Evolutionary conservation across 768 basidiomycete genomes (phyloP), one percentile per base, ranked within the genome.

Genomic region (Austroboletus eburneus): DNA sequence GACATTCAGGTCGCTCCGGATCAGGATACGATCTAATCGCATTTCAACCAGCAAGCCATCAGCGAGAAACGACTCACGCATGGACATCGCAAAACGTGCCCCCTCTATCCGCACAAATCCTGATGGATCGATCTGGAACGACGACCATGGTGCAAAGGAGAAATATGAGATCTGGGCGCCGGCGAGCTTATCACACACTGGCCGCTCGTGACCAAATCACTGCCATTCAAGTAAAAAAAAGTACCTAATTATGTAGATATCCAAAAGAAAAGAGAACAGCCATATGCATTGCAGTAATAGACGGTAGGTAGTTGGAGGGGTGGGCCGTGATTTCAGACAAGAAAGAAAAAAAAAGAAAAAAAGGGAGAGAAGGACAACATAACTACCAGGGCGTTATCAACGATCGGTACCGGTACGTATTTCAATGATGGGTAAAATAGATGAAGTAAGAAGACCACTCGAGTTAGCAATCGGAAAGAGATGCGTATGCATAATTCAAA

Each of bases 81-180:
- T 91, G 81, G 27, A 92, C 80, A 62, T 94, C 92, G 58, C 90
- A 91, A 68, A 92, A 95, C 0, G 91, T 96, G 5, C 93, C 93
- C 29, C 92, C 92, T 67, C 91, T 73, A 65, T 93, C 91, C 7
- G 87, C 87, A 57, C 87, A 90, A 51, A 93, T 90, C 43, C 83
- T 78, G 48, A 92, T 84, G 12, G 89, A 92, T 55, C 76, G 78
- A 61, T 88, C 81, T 18, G 86, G 84, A 39, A 89, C 65, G 13
- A 56, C 51, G 47, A 58, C 52, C 54, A 32, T 32, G 7, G 27
- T 12, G 27, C 12, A n/a, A n/a, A n/a, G n/a, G n/a, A 6, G 27
- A 12, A 27, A 12, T 27, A 5, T 27, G 12, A 27, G 27, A 27
- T 27, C 27, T 6, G 27, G n/a, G n/a, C n/a, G n/a, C n/a, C n/a